A percentile compares a stretch with the other conserved stretches of the same genome.
These are phyloP conservation scores for Volvox carteri DNA, from an alignment of 163 green algal genomes.

Conservation along the genomic window DNA sequence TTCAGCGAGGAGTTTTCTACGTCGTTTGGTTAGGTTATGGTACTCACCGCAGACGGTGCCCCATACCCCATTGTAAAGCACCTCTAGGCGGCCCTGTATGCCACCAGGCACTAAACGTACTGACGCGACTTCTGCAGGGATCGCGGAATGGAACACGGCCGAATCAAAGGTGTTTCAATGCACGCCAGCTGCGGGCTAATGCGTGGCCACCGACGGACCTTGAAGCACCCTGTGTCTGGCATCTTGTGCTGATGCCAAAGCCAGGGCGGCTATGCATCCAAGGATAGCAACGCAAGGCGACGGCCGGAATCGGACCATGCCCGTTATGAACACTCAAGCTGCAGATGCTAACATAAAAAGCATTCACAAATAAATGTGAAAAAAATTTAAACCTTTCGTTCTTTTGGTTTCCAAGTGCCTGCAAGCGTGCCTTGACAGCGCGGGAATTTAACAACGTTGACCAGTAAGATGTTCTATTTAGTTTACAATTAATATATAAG, in stretches of 20 bases:
- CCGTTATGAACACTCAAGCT: too few relatives aligned
- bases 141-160: background rate
- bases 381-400: too few relatives aligned
- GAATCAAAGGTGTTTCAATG: background rate
- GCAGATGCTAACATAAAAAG: too few relatives aligned
- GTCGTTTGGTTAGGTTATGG: too few relatives aligned
- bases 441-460: too few relatives aligned
- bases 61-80: background rate
- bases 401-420: too few relatives aligned
- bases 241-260: background rate
- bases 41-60: slow-evolving; percentile 49
- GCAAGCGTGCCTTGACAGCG: too few relatives aligned
- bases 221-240: background rate
- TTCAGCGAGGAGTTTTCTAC: too few relatives aligned
- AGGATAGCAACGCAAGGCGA: background rate
- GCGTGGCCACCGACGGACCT: background rate
- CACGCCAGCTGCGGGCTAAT: background rate
- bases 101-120: background rate
- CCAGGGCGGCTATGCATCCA: background rate
- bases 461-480: too few relatives aligned
- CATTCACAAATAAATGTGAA: too few relatives aligned
- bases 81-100: slow-evolving; percentile 17
- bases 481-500: too few relatives aligned
- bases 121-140: background rate
- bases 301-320: background rate